Evolutionary conservation across 768 basidiomycete species (phyloP), one percentile per base, ranked within the genome.

Genomic region (Naematelia encephala): DNA sequence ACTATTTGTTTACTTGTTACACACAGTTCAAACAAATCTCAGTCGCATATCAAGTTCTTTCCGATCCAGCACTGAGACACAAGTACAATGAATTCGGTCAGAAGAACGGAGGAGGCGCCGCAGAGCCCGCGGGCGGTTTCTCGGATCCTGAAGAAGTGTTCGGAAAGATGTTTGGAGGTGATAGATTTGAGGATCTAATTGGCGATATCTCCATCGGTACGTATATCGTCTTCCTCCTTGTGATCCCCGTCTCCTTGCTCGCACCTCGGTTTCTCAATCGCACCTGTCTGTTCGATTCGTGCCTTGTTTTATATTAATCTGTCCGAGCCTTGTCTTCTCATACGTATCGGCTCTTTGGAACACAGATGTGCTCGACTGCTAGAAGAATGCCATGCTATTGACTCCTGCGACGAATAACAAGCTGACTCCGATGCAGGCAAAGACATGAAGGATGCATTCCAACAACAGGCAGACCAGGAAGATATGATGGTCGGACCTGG

Each of bases 401-500:
- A 11, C 12, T 48, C 50, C 21, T n/a, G 10, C 21, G 21, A 5
- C 16, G 50, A 51, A 1, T 5, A 51, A 42, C 27, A 10, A 55
- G 39, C 44, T 45, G 23, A 28, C 16, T 59, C 25, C 12, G 13
- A 10, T 21, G 3, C 26, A 73, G 71, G 69, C 0, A 69, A 69
- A 51, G 74, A 77, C 47, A 77, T 77, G 76, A 77, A 77, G 58
- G 76, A 77, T n/a, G 74, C 72, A 2, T 69, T 77, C 60, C 74
- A 77, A 60, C 62, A 72, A 51, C 67, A 78, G 59, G 67, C 72
- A 43, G 69, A 75, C 58, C 60, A 78, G 28, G 56, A 66, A 25
- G 62, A 63, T 27, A 61, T 69, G 58, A 59, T 67, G 22, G 56
- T 68, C 19, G 71, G 68, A 21, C 64, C 74, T 0, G 64, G 57